Evolutionary conservation across 139 green algal species (phyloP), one percentile per base, ranked within the genome.

Genomic region (Mesotaenium endlicherianum): DNA sequence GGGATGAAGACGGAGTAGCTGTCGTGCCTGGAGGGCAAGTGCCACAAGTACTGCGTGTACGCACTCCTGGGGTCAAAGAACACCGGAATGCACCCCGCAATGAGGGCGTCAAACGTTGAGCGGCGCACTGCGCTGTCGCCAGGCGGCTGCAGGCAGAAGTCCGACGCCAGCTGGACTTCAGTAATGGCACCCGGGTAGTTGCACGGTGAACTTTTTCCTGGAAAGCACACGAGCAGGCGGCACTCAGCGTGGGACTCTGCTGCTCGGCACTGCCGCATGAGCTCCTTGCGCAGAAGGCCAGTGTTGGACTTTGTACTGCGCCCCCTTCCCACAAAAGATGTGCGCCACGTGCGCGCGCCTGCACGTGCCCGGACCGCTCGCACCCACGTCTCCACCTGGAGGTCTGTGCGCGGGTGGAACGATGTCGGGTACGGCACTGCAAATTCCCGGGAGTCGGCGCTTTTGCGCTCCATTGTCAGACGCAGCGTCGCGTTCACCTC

Each of bases 51-150:
- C 55, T 67, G 55, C 17, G 38, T 11, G 31, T 26, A 3, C 38
- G 36, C 47, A 6, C 3, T 47, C 2, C 55, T 77, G 14, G 34
- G 20, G 70, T 85, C 64, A 31, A 85, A 80, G 45, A 85, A 64
- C n/a, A 85, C 67, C 4, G 79, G 79, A 39, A 85, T 85, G 43
- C 79, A 85, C 8, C 79, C 79, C 1, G 67, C 79, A 1, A 85
- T 8, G 20, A 85, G 36, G 14, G 79, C 79, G 40, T 85, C 60
- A 47, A 85, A 85, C 11, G 41, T 34, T 36, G 67, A 38, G 16
- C 79, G 39, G 26, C 79, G 79, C 2, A 59, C 67, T 1, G 67
- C 40, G 2, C 6, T 42, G 39, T 85, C 36, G 41, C 79, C 79
- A 34, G 60, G 70, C 17, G 79, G 64, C 40, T 68, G 34, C 20